These are phyloP conservation scores for Hypseocharis bilobata DNA, from an alignment of 441 rosid genomes.

Conservation along the genomic window DNA sequence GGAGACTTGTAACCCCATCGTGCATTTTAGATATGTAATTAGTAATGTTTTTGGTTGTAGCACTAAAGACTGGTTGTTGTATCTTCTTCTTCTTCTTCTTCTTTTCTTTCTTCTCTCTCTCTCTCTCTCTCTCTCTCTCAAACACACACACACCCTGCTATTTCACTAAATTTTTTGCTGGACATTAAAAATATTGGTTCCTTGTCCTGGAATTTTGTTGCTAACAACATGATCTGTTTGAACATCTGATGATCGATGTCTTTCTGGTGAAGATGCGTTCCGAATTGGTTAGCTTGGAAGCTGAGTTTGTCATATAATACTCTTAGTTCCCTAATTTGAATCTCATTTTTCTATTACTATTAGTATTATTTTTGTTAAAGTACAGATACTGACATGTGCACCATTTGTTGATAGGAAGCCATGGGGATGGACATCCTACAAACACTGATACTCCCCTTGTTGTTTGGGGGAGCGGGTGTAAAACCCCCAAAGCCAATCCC, in stretches of 20 bases:
- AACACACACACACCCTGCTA: not conserved
- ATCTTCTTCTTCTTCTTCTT: not conserved
- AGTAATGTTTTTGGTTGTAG: not conserved
- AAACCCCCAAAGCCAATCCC: slow-evolving; percentile 50
- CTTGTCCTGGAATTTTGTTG: not conserved
- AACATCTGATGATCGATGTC: not conserved
- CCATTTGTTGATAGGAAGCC: slow-evolving; percentile 54
- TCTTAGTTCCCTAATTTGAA: not conserved
- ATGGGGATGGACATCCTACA: slow-evolving; percentile 94
- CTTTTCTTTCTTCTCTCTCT: no score
- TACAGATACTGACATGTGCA: slow-evolving; percentile 17
- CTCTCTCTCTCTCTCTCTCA: no score
- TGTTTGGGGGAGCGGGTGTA: slow-evolving; percentile 94
- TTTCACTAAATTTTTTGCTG: slow-evolving; percentile 1
- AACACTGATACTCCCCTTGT: slow-evolving; percentile 94
- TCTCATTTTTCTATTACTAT: slow-evolving; percentile 9
- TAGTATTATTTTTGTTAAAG: slow-evolving; percentile 3
- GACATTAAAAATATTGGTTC: not conserved
- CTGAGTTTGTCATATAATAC: not conserved
- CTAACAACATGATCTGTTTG: not conserved
- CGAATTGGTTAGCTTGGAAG: not conserved
- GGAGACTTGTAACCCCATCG: not conserved
- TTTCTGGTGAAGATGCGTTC: slow-evolving; percentile 7
- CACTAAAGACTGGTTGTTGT: not conserved
- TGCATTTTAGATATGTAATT: not conserved